Evolutionary conservation across 73 alveolate genomes (phyloP).

Genomic region (Paramecium primaurelia): DNA sequence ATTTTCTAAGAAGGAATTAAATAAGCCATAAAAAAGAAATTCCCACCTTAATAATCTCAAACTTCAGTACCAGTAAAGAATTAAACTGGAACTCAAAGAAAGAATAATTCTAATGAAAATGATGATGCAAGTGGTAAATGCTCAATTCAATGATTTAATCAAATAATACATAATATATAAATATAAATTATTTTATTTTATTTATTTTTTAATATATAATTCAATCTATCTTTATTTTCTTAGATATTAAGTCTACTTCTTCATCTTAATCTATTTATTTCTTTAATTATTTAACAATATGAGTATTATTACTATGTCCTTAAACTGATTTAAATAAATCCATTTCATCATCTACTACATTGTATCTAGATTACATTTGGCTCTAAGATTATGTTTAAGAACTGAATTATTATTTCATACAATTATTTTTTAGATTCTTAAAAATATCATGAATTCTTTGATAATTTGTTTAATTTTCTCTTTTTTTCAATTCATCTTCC

Average conservation of each 20-base stretch:
- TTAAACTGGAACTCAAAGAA: neutral
- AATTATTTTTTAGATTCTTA: neutral
- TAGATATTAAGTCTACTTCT: neutral
- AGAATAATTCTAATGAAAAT: neutral
- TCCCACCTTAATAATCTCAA: neutral
- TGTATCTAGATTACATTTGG: neutral
- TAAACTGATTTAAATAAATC: slow-evolving; percentile 6
- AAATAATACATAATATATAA: neutral
- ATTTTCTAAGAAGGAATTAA: slow-evolving; percentile 46
- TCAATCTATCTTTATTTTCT: neutral
- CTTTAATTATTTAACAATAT: neutral
- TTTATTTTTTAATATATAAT: neutral
- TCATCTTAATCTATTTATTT: neutral
- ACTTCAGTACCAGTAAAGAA: neutral
- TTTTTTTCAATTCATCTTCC: slow-evolving; percentile 5
- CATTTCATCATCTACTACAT: neutral
- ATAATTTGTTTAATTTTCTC: neutral
- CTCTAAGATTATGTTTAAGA: neutral
- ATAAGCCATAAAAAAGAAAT: slow-evolving; percentile 17
- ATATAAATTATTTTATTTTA: neutral
- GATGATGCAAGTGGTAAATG: slow-evolving; percentile 7
- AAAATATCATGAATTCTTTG: neutral
- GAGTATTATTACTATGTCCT: neutral
- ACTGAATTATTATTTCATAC: neutral
- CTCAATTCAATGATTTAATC: neutral